These are phyloP conservation scores for Hypericum perforatum DNA, from an alignment of 345 rosid genomes.

Conservation along the genomic window DNA sequence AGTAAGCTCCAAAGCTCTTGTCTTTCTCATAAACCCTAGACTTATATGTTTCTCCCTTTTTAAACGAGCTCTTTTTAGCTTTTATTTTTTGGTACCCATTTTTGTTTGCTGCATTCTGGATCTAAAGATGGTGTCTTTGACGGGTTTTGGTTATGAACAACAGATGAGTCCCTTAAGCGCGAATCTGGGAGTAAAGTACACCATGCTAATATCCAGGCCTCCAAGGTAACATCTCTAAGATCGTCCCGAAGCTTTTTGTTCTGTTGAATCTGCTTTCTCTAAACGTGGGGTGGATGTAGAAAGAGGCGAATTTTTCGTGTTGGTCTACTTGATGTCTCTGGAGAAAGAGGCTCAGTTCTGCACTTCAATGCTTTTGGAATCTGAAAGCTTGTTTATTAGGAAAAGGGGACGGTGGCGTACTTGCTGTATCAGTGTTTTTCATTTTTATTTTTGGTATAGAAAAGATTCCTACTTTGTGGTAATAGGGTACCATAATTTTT, in stretches of 20 bases:
- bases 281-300: neutral
- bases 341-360: too few relatives aligned
- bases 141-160: constrained; percentile 14
- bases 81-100: neutral
- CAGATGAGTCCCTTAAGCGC: constrained; percentile 94
- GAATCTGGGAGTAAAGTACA: constrained; percentile 91
- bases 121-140: neutral
- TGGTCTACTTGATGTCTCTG: too few relatives aligned
- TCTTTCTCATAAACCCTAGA: neutral
- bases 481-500: neutral
- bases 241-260: neutral
- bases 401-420: too few relatives aligned
- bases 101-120: neutral
- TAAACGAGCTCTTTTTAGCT: too few relatives aligned
- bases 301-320: too few relatives aligned
- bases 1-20: constrained; percentile 31
- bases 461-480: too few relatives aligned
- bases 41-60: neutral
- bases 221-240: constrained; percentile 37
- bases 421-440: too few relatives aligned
- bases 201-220: constrained; percentile 83
- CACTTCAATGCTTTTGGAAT: too few relatives aligned
- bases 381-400: too few relatives aligned
- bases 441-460: too few relatives aligned
- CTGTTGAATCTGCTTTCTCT: neutral